These are phyloP conservation scores for Penicillium sp. DNA, from an alignment of 2,329 filamentous ascomycete genomes.

Conservation along the genomic window DNA sequence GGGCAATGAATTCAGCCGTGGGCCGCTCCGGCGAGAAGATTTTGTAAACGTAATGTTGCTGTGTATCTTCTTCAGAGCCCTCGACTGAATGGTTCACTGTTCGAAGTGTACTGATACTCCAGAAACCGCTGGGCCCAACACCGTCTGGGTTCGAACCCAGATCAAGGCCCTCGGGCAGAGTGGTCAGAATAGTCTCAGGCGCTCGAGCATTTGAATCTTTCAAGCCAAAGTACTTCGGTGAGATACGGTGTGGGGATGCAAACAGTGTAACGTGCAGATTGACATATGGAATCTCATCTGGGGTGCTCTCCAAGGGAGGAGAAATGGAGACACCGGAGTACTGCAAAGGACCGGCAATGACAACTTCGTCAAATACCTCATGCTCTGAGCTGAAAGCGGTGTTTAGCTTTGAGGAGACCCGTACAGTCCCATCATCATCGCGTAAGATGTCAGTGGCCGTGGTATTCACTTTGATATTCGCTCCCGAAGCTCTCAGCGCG, in stretches of 20 bases:
- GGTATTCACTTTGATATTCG: slow-evolving; percentile 63
- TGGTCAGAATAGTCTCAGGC: slow-evolving; percentile 79
- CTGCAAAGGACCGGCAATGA: slow-evolving; percentile 82
- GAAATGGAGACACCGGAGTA: slow-evolving; percentile 65
- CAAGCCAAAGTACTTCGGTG: slow-evolving; percentile 65
- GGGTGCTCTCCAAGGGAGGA: slow-evolving; percentile 46
- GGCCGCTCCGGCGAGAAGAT: slow-evolving; percentile 59
- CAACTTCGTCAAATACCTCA: slow-evolving; percentile 67
- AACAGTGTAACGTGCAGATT: slow-evolving; percentile 87
- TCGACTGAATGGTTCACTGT: slow-evolving; percentile 57
- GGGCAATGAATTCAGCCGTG: slow-evolving; percentile 46
- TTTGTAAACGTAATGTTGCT: slow-evolving; percentile 61
- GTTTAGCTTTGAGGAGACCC: slow-evolving; percentile 38
- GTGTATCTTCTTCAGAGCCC: slow-evolving; percentile 15
- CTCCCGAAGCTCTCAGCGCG: slow-evolving; percentile 67
- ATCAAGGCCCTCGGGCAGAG: slow-evolving; percentile 58
- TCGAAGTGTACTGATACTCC: slow-evolving; percentile 74
- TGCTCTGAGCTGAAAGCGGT: slow-evolving; percentile 7
- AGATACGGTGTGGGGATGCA: slow-evolving; percentile 70
- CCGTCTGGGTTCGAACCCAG: slow-evolving; percentile 46
- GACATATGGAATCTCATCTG: slow-evolving; percentile 81
- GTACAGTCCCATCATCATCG: slow-evolving; percentile 41
- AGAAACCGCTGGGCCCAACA: slow-evolving; percentile 75
- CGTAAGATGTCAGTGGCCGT: slow-evolving; percentile 60
- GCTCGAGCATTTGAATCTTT: slow-evolving; percentile 49